Evolutionary conservation across 345 rosid genomes (phyloP).

Genomic region (thale cress (Arabidopsis thaliana)): DNA sequence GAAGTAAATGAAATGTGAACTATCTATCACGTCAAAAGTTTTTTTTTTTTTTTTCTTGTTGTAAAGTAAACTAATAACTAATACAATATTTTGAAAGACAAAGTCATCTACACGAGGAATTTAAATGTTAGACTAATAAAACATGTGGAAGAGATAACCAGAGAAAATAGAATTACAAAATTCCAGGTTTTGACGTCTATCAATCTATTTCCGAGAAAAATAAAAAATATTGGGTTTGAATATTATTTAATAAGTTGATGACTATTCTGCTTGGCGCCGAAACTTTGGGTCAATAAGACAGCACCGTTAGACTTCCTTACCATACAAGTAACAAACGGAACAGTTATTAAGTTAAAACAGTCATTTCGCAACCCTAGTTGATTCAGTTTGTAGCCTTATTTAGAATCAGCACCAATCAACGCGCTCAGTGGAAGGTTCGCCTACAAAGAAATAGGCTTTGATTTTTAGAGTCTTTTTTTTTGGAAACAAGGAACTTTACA

Average conservation of each 20-base stretch:
- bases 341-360: not conserved
- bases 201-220: not conserved
- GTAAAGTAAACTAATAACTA: not conserved
- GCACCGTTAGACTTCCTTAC: not conserved
- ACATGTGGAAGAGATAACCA: not conserved
- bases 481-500: too few relatives aligned
- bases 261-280: not conserved
- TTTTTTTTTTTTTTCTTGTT: too few relatives aligned
- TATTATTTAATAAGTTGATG: not conserved
- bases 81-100: too few relatives aligned
- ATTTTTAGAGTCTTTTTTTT: too few relatives aligned
- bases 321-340: constrained; percentile 3
- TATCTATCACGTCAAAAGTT: too few relatives aligned
- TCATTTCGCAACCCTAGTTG: not conserved
- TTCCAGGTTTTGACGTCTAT: not conserved
- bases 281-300: not conserved
- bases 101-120: too few relatives aligned
- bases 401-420: too few relatives aligned
- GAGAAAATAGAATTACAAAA: not conserved
- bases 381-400: not conserved
- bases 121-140: not conserved
- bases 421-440: too few relatives aligned
- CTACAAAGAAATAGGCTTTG: too few relatives aligned
- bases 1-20: too few relatives aligned
- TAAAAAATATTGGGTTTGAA: not conserved